Evolutionary conservation across 2,329 filamentous ascomycete species (phyloP).

Genomic region (Coniella vitis): DNA sequence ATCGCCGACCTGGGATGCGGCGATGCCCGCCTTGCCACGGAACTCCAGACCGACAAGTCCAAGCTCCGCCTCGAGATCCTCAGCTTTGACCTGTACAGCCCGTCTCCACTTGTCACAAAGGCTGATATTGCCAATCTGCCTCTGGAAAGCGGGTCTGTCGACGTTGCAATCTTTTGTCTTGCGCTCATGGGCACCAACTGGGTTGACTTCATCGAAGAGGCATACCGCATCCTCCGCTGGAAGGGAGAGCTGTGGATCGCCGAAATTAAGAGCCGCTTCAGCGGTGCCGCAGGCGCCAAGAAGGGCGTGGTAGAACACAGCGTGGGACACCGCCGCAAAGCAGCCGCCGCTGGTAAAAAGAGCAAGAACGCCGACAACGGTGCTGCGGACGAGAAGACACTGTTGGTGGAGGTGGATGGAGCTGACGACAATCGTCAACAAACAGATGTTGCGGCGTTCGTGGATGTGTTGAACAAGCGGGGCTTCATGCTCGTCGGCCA

Average conservation of each 20-base stretch:
- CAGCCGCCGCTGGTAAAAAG: slow-evolving; percentile 33
- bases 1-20: slow-evolving; percentile 93
- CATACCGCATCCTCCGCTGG: slow-evolving; percentile 83
- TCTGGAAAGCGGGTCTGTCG: slow-evolving; percentile 64
- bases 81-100: slow-evolving; percentile 81
- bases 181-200: slow-evolving; percentile 99
- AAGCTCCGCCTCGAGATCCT: slow-evolving; percentile 67
- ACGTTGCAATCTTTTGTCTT: slow-evolving; percentile 90
- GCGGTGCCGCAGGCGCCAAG: slow-evolving; percentile 38
- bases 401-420: slow-evolving; percentile 67
- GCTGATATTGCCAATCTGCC: slow-evolving; percentile 86
- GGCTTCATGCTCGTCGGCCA: slow-evolving; percentile 78
- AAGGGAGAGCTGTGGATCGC: slow-evolving; percentile 96
- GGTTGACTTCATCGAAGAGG: slow-evolving; percentile 94
- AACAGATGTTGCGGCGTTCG: slow-evolving; percentile 81
- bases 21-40: slow-evolving; percentile 72
- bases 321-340: slow-evolving; percentile 57
- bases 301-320: slow-evolving; percentile 55
- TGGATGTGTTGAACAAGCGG: slow-evolving; percentile 71
- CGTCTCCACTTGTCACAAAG: slow-evolving; percentile 69
- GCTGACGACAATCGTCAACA: slow-evolving; percentile 57
- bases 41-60: slow-evolving; percentile 55
- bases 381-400: slow-evolving; percentile 45
- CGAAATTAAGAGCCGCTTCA: slow-evolving; percentile 87
- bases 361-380: slow-evolving; percentile 39